Base-by-base conservation (phyloP, 208 protist genomes). In the Acanthamoeba healyi region DNA sequence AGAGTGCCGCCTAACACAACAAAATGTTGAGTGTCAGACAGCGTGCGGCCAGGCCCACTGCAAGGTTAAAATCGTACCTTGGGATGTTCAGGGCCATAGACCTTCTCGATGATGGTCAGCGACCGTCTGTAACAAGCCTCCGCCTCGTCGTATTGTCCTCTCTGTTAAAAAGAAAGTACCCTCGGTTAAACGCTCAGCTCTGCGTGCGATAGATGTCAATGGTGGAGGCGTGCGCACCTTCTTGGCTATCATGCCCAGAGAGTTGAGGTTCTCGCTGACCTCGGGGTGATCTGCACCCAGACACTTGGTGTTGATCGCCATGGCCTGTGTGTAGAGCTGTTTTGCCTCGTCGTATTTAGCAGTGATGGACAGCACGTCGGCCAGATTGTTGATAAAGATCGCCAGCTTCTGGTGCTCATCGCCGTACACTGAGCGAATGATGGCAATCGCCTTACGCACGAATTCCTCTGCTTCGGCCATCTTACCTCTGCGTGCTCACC, bases 341-440 rank as follows among this genome's bases (percentile, higher is more conserved):
- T 81, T 93, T 12, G 63, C 65, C 24, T 93, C 70, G 42, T 93
- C 89, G 38, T 93, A 93, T 22, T 93, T 79, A 63, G 89, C 89
- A 1, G 49, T 40, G 54, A 93, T 93, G 14, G 63, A 63, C n/a
- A 79, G 51, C 9, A 93, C 42, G 49, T 93, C 89, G 42, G 63
- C 89, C 24, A 86, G 49, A 36, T 93, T 93, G 42, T 93, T 93
- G 63, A 61, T 29, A 22, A 93, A 93, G 63, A 70, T 9, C 14
- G 89, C 89, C 49, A 93, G 34, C 54, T 93, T 93, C 65, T 70
- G 65, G n/a, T 93, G 89, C 15, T 46, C 56, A 7, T 56, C 32
- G 9, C 89, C 89, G 22, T 70, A 84, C 10, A 58, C 49, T 17
- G 65, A 2, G 0, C 38, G 29, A n/a, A 84, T 46, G 49, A 93